Evolutionary conservation across 2,329 filamentous ascomycete genomes (phyloP), one percentile per base, ranked within the genome.

Genomic region (Colletotrichum scovillei): DNA sequence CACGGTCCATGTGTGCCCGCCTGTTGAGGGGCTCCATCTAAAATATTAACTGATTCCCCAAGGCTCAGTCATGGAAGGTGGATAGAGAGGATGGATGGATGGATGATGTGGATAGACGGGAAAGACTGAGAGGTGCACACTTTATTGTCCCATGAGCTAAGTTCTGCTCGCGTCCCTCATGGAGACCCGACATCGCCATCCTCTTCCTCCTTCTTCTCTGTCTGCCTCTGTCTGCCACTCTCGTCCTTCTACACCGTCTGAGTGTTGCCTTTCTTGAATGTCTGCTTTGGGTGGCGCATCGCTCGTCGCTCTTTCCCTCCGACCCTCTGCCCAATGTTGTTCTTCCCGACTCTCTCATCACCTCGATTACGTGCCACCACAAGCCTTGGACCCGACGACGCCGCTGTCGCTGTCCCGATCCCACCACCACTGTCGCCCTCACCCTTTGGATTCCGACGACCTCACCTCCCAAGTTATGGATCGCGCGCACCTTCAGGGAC

Each of bases 391-490:
- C 59, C 67, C 67, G 52, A 71, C 60, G 42, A 49, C 42, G 42
- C 42, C 42, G 42, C 42, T 49, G 49, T 32, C 60, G 38, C 12
- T 19, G 16, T 8, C 42, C 57, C 69, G n/a, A 72, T 42, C 60
- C 53, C 32, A 35, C 32, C 49, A 65, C 76, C 77, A 78, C 26
- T 14, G 65, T 55, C 38, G 66, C 57, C 42, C 26, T 59, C 46
- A 69, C 58, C 63, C 65, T 69, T 70, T 42, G 38, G 38, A 52
- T 55, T 26, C 66, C 53, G 38, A 22, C 56, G 35, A 28, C 26
- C 60, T 56, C 53, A 24, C 42, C 57, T 58, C 35, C 69, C 63
- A 75, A 80, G 80, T 80, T 80, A 81, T 82, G 80, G 80, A 82
- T 78, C 77, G 76, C 70, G 75, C 74, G 78, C 78, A 75, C 71